Evolutionary conservation across 805 yeast species (phyloP).

Genomic region (Sugiyamaella marilandica): DNA sequence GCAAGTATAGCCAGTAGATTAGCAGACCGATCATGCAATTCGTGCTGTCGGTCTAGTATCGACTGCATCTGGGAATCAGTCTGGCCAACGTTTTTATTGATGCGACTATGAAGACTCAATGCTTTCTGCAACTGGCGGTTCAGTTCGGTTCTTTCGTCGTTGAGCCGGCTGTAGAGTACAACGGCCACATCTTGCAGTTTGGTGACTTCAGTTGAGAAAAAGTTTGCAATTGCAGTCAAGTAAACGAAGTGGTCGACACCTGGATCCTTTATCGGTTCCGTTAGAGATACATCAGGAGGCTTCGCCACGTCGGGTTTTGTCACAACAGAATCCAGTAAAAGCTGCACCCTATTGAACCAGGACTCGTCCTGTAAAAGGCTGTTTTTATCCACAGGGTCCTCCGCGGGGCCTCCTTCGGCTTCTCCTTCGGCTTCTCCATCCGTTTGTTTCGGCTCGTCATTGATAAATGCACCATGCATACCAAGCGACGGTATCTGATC

Average conservation of each 20-base stretch:
- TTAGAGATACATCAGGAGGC: constrained; percentile 11
- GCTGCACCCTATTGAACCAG: background rate
- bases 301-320: background rate
- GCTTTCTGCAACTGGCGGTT: constrained; percentile 37
- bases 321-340: background rate
- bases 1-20: constrained; percentile 29
- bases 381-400: background rate
- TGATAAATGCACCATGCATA: no score
- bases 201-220: constrained; percentile 24
- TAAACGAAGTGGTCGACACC: constrained; percentile 23
- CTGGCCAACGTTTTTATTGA: constrained; percentile 8
- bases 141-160: constrained; percentile 40
- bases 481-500: no score
- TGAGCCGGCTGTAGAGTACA: constrained; percentile 34
- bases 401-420: no score
- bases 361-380: background rate
- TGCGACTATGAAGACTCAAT: constrained; percentile 22
- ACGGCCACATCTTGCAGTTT: constrained; percentile 35
- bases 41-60: constrained; percentile 32
- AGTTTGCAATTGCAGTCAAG: constrained; percentile 22
- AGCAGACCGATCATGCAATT: constrained; percentile 32
- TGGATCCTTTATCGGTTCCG: constrained; percentile 21
- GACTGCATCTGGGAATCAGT: constrained; percentile 17
- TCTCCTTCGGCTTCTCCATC: no score
- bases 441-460: no score